These are phyloP conservation scores for Tetrahymena thermophila DNA, from an alignment of 73 alveolate genomes.

Conservation along the genomic window DNA sequence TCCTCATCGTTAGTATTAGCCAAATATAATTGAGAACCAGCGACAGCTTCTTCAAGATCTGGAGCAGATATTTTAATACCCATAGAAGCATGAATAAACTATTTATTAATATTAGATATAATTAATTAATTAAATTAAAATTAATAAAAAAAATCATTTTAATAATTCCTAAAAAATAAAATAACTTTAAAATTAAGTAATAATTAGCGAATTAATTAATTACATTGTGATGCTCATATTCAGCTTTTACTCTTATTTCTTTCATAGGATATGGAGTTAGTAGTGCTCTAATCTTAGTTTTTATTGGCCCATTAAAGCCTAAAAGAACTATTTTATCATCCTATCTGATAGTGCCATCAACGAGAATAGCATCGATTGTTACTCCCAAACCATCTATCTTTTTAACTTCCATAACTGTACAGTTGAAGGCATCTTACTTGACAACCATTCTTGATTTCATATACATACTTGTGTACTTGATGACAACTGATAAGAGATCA, in stretches of 20 bases:
- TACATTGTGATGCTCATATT: conserved; percentile 85
- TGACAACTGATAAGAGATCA: conserved; percentile 89
- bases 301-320: conserved; percentile 99
- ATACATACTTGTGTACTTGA: conserved; percentile 72
- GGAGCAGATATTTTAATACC: conserved; percentile 97
- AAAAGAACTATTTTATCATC: conserved; percentile 97
- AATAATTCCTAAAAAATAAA: too few species aligned
- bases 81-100: conserved; percentile 80
- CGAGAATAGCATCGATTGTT: conserved; percentile 97
- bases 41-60: conserved; percentile 97
- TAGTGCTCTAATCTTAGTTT: conserved; percentile 95
- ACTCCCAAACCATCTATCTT: conserved; percentile 97
- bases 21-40: conserved; percentile 94
- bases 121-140: too few species aligned
- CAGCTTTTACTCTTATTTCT: conserved; percentile 99
- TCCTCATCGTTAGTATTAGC: conserved; percentile 88
- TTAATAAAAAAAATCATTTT: too few species aligned
- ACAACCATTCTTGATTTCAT: conserved; percentile 56
- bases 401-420: conserved; percentile 98
- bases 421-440: conserved; percentile 76
- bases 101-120: not conserved
- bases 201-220: too few species aligned
- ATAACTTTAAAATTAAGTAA: too few species aligned
- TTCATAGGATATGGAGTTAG: conserved; percentile 97
- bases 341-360: conserved; percentile 91